phyloP scores from a whole-genome alignment of 1,284 basidiomycete species.

The Termitomyces sp. region DNA sequence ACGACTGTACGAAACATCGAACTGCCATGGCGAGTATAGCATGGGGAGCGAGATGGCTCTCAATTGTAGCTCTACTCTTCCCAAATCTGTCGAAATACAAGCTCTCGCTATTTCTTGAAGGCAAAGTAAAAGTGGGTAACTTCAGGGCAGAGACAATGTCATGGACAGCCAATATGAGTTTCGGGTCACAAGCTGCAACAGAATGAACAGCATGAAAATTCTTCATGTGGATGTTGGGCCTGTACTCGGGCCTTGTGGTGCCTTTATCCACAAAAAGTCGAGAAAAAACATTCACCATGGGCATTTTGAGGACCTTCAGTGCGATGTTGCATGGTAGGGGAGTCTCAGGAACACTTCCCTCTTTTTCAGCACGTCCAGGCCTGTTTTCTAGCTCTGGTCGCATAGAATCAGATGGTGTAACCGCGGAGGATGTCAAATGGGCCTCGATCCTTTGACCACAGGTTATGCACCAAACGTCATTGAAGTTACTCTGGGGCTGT shows the following conservation, averaged over 20 bases:
- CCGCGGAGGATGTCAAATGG: slow-evolving; percentile 6
- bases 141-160: slow-evolving; percentile 19
- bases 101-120: slow-evolving; percentile 4
- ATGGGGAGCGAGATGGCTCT: slow-evolving; percentile 36
- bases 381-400: slow-evolving; percentile 1
- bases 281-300: slow-evolving; percentile 11
- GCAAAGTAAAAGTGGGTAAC: slow-evolving; percentile 18
- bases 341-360: background rate
- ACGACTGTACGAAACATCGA: slow-evolving; percentile 28
- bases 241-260: background rate
- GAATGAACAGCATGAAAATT: slow-evolving; percentile 10
- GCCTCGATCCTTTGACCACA: slow-evolving; percentile 13
- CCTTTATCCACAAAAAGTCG: background rate
- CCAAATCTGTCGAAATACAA: slow-evolving; percentile 23
- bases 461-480: slow-evolving; percentile 12
- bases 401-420: background rate
- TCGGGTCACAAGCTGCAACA: slow-evolving; percentile 23
- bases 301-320: slow-evolving; percentile 2
- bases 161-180: slow-evolving; percentile 21
- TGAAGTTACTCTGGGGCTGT: slow-evolving; percentile 2
- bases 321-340: slow-evolving; percentile 9
- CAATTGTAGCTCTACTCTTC: slow-evolving; percentile 23
- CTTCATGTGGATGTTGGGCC: background rate
- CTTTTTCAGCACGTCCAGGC: background rate
- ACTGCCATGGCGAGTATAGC: slow-evolving; percentile 39